Conservation (phyloP, 495 filamentous ascomycete species). For the Monascus purpureus region DNA sequence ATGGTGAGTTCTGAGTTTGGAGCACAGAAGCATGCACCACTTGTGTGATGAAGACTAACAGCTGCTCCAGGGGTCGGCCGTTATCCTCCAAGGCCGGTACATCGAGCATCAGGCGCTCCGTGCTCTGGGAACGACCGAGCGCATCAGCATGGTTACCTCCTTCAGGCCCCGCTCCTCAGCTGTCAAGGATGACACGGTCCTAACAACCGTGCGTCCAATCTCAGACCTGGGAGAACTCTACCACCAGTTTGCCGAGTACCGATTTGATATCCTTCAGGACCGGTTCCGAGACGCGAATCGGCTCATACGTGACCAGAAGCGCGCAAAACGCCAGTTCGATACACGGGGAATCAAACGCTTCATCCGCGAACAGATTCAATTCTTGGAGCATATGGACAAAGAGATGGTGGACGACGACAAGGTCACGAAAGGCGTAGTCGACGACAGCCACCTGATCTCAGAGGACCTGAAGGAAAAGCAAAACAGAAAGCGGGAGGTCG, state of each 20-base stretch:
- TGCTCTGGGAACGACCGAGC: conserved; percentile 47
- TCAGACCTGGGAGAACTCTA: conserved; percentile 57
- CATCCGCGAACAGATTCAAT: conserved; percentile 36
- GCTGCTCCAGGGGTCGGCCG: conserved; percentile 42
- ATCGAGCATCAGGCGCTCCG: conserved; percentile 58
- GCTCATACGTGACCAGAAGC: conserved; percentile 27
- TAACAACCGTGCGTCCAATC: conserved; percentile 51
- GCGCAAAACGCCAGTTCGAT: conserved; percentile 25
- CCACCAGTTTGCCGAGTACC: conserved; percentile 54
- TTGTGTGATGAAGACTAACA: conserved; percentile 1
- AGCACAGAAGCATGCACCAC: neutral
- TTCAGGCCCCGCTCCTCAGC: conserved; percentile 47
- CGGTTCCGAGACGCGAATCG: conserved; percentile 32
- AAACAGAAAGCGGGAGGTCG: conserved; percentile 2
- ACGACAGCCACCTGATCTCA: conserved; percentile 25
- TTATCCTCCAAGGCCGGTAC: conserved; percentile 58
- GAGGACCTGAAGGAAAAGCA: conserved; percentile 12
- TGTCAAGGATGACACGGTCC: conserved; percentile 51
- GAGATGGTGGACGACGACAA: conserved; percentile 43
- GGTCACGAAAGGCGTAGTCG: conserved; percentile 34
- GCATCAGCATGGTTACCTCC: conserved; percentile 61
- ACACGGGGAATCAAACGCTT: conserved; percentile 31
- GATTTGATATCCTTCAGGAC: conserved; percentile 56
- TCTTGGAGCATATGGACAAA: conserved; percentile 40
- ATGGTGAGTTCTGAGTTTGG: conserved; percentile 33